These are phyloP conservation scores for Fusarium albosuccineum DNA, from an alignment of 2,329 filamentous ascomycete genomes.

Conservation along the genomic window DNA sequence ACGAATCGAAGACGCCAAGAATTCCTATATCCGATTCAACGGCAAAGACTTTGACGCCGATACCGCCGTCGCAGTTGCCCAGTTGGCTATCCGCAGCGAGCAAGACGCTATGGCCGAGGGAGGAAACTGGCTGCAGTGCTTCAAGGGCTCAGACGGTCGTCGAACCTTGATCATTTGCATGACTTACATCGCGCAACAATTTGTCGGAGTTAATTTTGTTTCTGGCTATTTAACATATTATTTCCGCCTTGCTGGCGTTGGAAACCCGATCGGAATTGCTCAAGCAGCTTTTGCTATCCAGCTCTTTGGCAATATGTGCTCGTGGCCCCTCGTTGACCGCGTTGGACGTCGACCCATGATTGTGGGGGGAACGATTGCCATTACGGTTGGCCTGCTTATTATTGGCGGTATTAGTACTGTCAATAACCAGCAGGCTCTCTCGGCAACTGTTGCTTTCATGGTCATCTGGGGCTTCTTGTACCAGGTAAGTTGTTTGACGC, in stretches of 20 bases:
- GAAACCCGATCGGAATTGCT: conserved; percentile 6
- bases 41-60: conserved; percentile 44
- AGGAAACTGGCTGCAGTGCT: conserved; percentile 16
- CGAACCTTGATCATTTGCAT: conserved; percentile 3
- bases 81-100: conserved; percentile 30
- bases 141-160: neutral
- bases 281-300: neutral
- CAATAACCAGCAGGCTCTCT: conserved; percentile 34
- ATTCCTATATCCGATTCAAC: conserved; percentile 41
- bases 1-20: conserved; percentile 51
- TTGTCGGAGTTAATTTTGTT: conserved; percentile 9
- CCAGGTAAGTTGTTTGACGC: conserved; percentile 25
- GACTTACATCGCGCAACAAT: neutral
- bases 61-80: conserved; percentile 31
- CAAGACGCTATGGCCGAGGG: neutral
- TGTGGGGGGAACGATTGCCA: conserved; percentile 36
- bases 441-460: conserved; percentile 47
- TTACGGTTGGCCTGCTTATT: conserved; percentile 45
- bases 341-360: conserved; percentile 12
- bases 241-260: conserved; percentile 14
- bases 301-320: conserved; percentile 9
- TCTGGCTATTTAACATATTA: conserved; percentile 11
- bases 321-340: conserved; percentile 12
- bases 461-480: conserved; percentile 47
- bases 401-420: conserved; percentile 49